Evolutionary conservation across 352 stramenopile species (phyloP).

Genomic region (Pythium pyrilobum): DNA sequence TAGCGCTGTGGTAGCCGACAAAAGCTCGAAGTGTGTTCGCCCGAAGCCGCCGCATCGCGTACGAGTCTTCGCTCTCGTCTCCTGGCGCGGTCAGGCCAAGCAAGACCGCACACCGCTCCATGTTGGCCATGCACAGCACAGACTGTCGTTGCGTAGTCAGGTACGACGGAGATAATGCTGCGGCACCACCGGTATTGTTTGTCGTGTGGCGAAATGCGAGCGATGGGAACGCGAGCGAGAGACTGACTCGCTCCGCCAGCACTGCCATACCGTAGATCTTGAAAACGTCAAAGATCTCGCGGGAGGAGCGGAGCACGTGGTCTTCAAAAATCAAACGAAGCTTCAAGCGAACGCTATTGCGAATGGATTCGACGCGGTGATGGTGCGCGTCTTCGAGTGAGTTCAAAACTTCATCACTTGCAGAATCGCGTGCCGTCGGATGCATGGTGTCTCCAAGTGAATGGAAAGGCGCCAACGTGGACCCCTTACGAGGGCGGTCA

Average conservation of each 20-base stretch:
- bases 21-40: slow-evolving; percentile 59
- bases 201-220: background rate
- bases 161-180: slow-evolving; percentile 28
- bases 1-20: slow-evolving; percentile 62
- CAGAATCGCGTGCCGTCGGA: background rate
- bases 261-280: slow-evolving; percentile 81
- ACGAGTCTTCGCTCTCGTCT: slow-evolving; percentile 2
- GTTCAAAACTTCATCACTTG: background rate
- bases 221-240: slow-evolving; percentile 31
- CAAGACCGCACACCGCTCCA: slow-evolving; percentile 34
- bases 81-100: slow-evolving; percentile 29
- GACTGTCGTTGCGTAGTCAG: slow-evolving; percentile 54
- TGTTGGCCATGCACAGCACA: slow-evolving; percentile 52
- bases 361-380: background rate
- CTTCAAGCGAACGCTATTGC: background rate
- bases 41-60: slow-evolving; percentile 17
- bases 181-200: background rate
- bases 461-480: slow-evolving; percentile 2
- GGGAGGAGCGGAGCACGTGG: slow-evolving; percentile 51
- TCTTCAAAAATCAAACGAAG: slow-evolving; percentile 5
- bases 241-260: slow-evolving; percentile 59
- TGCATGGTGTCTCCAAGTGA: background rate
- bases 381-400: background rate
- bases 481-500: slow-evolving; percentile 1
- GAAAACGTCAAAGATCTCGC: slow-evolving; percentile 76